Evolutionary conservation across 129 eudicot genomes (phyloP), one percentile per base, ranked within the genome.

Genomic region (Dittrichia graveolens): DNA sequence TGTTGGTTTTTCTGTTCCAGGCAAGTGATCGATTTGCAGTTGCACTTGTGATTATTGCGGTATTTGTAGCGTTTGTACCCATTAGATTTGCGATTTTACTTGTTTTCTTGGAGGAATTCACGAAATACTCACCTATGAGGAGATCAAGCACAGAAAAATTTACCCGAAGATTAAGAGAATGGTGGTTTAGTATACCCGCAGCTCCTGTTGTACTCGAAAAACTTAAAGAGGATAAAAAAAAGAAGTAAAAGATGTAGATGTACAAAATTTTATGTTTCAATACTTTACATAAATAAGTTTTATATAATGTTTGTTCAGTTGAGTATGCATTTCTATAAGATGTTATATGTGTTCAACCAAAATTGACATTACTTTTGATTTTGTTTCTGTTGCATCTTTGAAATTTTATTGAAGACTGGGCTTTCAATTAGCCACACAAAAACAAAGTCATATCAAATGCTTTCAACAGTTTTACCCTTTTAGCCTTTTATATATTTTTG

Each of bases 121-220:
- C 96, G 5, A 76, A 82, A 80, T 85, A 85, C 70, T 87, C 98
- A 7, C 98, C 98, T 31, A 59, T 77, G 63, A 84, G 95, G 78
- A 92, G 74, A 71, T 73, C 78, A 38, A 80, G 77, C 68, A 89
- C 98, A 0, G 98, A 92, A 78, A 83, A 86, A 78, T 83, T 74
- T 83, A 77, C 65, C 35, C 81, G 98, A 65, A 80, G 98, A 58
- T 18, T 93, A 66, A 82, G 87, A 78, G 98, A 93, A 73, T 93
- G 98, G 98, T 93, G 98, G 98, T 89, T 89, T 78, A 93, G 98
- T 77, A 93, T 93, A 78, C 98, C 98, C 1, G 96, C 96, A 6
- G 96, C 96, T 53, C 98, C 96, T 4, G 95, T 93, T 55, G 61
- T 82, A 61, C 90, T 92, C 14, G 86, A 85, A 57, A 85, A 81